Evolutionary conservation across 2,329 filamentous ascomycete species (phyloP).

Genomic region (Bipolaris victoriae): DNA sequence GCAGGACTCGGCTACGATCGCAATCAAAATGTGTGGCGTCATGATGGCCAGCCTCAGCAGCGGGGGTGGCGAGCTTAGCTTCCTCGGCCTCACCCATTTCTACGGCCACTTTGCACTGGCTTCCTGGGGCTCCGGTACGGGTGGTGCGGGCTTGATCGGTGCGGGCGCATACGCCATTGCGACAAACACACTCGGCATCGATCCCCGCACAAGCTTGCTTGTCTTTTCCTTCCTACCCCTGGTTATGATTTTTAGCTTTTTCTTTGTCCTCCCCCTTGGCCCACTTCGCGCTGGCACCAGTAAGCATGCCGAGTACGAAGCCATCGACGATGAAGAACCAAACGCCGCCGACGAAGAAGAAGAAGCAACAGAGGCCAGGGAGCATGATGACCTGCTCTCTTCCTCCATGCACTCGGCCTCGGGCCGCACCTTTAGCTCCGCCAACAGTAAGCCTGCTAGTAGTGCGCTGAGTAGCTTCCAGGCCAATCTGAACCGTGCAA

Average conservation of each 20-base stretch:
- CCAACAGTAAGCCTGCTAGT: conserved; percentile 15
- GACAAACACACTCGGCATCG: conserved; percentile 79
- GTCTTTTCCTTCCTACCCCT: conserved; percentile 78
- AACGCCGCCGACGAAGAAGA: conserved; percentile 31
- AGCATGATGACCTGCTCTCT: conserved; percentile 47
- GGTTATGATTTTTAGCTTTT: conserved; percentile 87
- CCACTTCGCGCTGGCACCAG: conserved; percentile 61
- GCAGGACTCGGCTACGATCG: conserved; percentile 65
- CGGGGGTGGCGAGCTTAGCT: conserved; percentile 88
- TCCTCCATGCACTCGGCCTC: conserved; percentile 43
- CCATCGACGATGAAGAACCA: conserved; percentile 52
- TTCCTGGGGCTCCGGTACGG: conserved; percentile 91
- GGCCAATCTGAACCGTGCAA: conserved; percentile 68
- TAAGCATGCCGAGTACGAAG: conserved; percentile 60
- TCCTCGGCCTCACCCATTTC: conserved; percentile 89
- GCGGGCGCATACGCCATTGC: conserved; percentile 86
- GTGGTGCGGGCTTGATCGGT: conserved; percentile 84
- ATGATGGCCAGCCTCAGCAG: conserved; percentile 83
- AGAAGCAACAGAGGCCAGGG: conserved; percentile 33
- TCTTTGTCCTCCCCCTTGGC: conserved; percentile 74
- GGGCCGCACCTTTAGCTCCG: conserved; percentile 33
- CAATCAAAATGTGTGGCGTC: conserved; percentile 80
- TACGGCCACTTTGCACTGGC: conserved; percentile 88
- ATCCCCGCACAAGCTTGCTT: conserved; percentile 75
- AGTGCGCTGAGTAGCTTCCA: conserved; percentile 47